Conservation (phyloP, 345 rosid genomes). For the Gossypium herbaceum region DNA sequence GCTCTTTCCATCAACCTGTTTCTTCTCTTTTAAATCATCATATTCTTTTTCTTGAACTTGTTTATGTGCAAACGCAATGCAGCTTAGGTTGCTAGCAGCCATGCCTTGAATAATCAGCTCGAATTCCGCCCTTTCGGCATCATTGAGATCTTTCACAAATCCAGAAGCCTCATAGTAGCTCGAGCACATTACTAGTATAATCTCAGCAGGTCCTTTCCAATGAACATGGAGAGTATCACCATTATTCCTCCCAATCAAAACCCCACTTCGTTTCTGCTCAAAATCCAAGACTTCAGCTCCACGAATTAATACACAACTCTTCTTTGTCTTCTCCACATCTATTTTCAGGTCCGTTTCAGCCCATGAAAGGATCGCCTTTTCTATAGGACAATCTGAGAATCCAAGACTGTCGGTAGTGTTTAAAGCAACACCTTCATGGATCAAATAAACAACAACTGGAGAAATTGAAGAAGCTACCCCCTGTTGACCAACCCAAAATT, state of each 20-base stretch:
- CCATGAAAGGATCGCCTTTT: conserved; percentile 74
- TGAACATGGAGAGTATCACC: conserved; percentile 44
- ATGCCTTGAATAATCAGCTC: conserved; percentile 54
- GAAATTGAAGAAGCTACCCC: conserved; percentile 24
- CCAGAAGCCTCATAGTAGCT: conserved; percentile 56
- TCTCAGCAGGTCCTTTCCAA: conserved; percentile 86
- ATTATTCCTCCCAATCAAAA: conserved; percentile 33
- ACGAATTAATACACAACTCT: conserved; percentile 27
- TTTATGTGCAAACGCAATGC: conserved; percentile 69
- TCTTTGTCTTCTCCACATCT: conserved; percentile 36
- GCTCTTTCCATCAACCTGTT: conserved; percentile 36
- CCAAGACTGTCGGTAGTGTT: conserved; percentile 68
- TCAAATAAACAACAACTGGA: conserved; percentile 32
- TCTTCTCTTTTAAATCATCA: conserved; percentile 9
- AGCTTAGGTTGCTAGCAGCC: conserved; percentile 67
- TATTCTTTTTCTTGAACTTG: conserved; percentile 23
- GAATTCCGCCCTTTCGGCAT: conserved; percentile 27
- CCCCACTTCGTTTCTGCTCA: conserved; percentile 66
- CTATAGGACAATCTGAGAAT: too few species aligned
- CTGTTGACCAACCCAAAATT: conserved; percentile 50
- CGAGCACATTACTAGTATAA: conserved; percentile 61
- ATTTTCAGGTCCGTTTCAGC: conserved; percentile 42
- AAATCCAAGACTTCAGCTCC: conserved; percentile 70
- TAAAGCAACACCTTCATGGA: conserved; percentile 53
- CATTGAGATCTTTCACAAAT: conserved; percentile 24